Evolutionary conservation across 257 asterid species (phyloP), one percentile per base, ranked within the genome.

Genomic region (Anisodus acutangulus): DNA sequence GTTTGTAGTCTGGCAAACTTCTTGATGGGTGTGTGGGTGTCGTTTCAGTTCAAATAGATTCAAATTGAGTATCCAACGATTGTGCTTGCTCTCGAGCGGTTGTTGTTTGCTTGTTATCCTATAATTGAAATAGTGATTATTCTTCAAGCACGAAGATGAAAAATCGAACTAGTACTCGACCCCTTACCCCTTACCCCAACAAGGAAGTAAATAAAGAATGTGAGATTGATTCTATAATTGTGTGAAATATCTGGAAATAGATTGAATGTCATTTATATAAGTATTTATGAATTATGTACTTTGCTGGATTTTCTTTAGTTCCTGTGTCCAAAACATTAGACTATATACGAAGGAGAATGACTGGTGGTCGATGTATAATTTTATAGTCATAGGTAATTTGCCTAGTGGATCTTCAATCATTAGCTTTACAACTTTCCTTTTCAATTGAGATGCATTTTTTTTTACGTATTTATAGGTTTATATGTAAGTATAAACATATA

Each of bases 21-120:
- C 90, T 83, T 95, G 16, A 88, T 97, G 10, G 99, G 99, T 12
- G 94, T 97, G 43, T 97, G 98, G 99, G 92, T 90, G 53, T 95
- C 98, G 55, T 92, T 97, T 64, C 99, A 97, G 94, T 97, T 97
- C 83, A 97, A 93, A 91, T 97, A 98, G 98, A 88, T 97, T 85
- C 99, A 93, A 71, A 94, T 97, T 58, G 99, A 97, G 84, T 89
- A 97, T 79, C 99, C 99, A 6, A 86, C 98, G 3, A 94, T 97
- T 43, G 98, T 95, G 59, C 84, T 97, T 80, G 91, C 98, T n/a
- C 92, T 97, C 53, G 99, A 97, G 85, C 92, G 97, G 85, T 90
- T 97, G 49, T 85, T 97, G 78, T 97, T 97, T 80, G 98, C 99
- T 57, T 93, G 94, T 83, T 90, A 92, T 81, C 99, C 99, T 3